These are phyloP conservation scores for Dictyostelium firmibasis DNA, from an alignment of 78 protist genomes.

Conservation along the genomic window DNA sequence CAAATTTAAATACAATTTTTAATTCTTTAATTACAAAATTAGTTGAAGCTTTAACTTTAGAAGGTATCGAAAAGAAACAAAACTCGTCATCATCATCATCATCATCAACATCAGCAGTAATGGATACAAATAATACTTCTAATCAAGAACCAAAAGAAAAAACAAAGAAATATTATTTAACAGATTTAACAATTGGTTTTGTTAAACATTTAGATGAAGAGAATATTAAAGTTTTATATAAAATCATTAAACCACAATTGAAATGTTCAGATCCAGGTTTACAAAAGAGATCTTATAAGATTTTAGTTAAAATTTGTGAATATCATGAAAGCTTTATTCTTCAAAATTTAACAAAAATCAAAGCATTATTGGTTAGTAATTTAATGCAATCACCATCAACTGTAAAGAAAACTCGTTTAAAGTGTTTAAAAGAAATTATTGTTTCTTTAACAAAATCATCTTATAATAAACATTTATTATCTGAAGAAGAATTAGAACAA, in stretches of 20 bases:
- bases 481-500: neutral
- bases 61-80: constrained; percentile 16
- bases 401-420: constrained; percentile 27
- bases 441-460: neutral
- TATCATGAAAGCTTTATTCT: constrained; percentile 37
- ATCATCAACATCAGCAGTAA: neutral
- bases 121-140: neutral
- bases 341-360: constrained; percentile 24
- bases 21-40: constrained; percentile 42
- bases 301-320: constrained; percentile 36
- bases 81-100: neutral
- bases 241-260: constrained; percentile 63
- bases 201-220: constrained; percentile 47
- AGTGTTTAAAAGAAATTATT: constrained; percentile 26
- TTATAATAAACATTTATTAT: neutral
- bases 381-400: constrained; percentile 41
- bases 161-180: constrained; percentile 59
- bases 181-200: constrained; percentile 74
- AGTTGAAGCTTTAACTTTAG: constrained; percentile 40
- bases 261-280: constrained; percentile 23
- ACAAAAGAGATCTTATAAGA: constrained; percentile 59
- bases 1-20: constrained; percentile 9
- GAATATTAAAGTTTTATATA: constrained; percentile 35
- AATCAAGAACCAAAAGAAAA: neutral
- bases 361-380: constrained; percentile 13